Conservation (phyloP, 225 moss, liverwort and hornwort genomes). For the Thuidium tamariscinum region DNA sequence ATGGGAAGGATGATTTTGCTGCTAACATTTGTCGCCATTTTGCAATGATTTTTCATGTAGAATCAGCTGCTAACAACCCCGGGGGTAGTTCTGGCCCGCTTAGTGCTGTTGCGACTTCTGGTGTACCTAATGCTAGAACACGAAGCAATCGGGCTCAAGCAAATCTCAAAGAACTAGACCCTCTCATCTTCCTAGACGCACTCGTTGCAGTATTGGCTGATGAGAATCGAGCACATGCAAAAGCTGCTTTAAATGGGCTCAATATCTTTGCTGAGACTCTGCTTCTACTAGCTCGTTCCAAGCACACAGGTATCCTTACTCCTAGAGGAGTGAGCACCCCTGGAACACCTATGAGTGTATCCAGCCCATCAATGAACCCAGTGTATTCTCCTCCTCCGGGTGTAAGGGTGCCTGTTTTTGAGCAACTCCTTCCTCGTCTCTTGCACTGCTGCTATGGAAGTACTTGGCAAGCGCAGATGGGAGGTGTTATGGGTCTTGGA, state of each 20-base stretch:
- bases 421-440: constrained; percentile 97
- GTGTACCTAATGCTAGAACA: constrained; percentile 58
- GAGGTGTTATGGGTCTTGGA: constrained; percentile 98
- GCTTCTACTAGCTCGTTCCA: constrained; percentile 86
- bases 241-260: constrained; percentile 93
- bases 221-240: constrained; percentile 94
- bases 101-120: constrained; percentile 38
- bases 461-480: constrained; percentile 99
- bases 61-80: constrained; percentile 76
- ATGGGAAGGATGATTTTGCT: constrained; percentile 98
- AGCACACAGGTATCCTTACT: constrained; percentile 93
- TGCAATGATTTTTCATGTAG: constrained; percentile 98
- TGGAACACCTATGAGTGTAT: constrained; percentile 99
- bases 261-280: constrained; percentile 98
- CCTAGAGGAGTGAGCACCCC: constrained; percentile 99
- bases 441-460: constrained; percentile 99
- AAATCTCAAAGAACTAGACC: constrained; percentile 96
- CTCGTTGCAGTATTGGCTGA: constrained; percentile 95
- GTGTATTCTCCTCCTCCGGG: constrained; percentile 99
- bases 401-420: constrained; percentile 95
- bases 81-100: constrained; percentile 46
- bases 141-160: constrained; percentile 79
- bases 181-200: constrained; percentile 94
- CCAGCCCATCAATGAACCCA: constrained; percentile 99
- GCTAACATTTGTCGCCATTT: constrained; percentile 96